phyloP scores from a whole-genome alignment of 257 asterid species.

The Ajuga chamaepitys region DNA sequence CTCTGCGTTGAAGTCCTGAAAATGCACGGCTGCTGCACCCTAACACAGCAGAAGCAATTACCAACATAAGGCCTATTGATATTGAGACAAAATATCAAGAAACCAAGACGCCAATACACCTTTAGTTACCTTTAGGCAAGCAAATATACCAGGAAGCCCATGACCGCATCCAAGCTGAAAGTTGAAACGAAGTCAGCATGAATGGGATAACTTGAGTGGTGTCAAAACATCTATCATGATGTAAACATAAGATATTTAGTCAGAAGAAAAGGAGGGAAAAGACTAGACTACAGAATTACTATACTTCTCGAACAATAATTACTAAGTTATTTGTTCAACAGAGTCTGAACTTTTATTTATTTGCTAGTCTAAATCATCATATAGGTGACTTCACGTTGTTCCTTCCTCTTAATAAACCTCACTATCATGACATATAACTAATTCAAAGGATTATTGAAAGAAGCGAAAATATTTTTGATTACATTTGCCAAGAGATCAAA shows the following conservation, averaged over 20 bases:
- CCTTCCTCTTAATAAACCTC: neutral
- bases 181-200: constrained; percentile 8
- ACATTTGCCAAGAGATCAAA: neutral
- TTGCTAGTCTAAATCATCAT: neutral
- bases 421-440: neutral
- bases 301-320: too few species aligned
- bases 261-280: neutral
- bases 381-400: neutral
- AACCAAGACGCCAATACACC: neutral
- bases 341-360: neutral
- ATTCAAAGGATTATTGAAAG: neutral
- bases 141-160: constrained; percentile 93
- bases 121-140: constrained; percentile 61
- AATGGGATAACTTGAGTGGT: neutral
- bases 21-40: constrained; percentile 79
- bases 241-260: too few species aligned
- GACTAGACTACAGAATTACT: neutral
- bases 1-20: constrained; percentile 95
- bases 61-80: neutral
- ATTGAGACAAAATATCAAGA: neutral
- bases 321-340: too few species aligned
- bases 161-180: constrained; percentile 99
- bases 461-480: neutral
- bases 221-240: neutral
- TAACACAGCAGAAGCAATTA: constrained; percentile 16